Evolutionary conservation across 148 eudicot species (phyloP), one percentile per base, ranked within the genome.

Genomic region (Persicaria maculosa): DNA sequence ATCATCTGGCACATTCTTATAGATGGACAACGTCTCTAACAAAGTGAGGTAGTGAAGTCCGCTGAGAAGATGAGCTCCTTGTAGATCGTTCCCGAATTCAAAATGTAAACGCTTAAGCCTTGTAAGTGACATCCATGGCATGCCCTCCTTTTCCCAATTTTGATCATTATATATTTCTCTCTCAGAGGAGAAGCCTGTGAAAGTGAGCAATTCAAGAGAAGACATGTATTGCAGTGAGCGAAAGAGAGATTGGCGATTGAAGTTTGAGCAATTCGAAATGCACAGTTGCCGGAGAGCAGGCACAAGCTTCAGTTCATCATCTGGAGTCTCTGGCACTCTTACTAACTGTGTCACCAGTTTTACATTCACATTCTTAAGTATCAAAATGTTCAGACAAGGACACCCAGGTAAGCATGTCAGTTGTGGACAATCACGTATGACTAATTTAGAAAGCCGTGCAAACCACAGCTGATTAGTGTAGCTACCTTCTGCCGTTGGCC

Each of bases 321-420:
- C 10, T 11, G 36, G 1, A 6, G 9, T 31, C 40, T 31, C 40
- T 17, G 12, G 64, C 7, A 20, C 19, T 31, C 68, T 36, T 44
- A 62, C 7, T 36, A 62, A 0, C 11, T 62, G 68, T 22, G 15
- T 62, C 68, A 62, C 68, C 10, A 57, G 17, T 6, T 19, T 61
- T 19, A 11, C 54, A 11, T 17, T 46, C 10, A 46, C 68, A 4
- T 46, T 1, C 15, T 8, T 1, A 25, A 74, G 54, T 1, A 4
- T 10, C n/a, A 74, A 5, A 44, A 44, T 9, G 19, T 59, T 19
- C 9, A 58, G 52, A 74, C 1, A 5, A 0, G 54, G 68, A 74
- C 53, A 74, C 47, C 19, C 36, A 15, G 83, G 83, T 72, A 81
- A 1, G 43, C 7, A 71, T 48, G 5, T 48, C 31, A 83, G 69